These are phyloP conservation scores for Termitomyces sp. DNA, from an alignment of 768 basidiomycete species.

Conservation along the genomic window DNA sequence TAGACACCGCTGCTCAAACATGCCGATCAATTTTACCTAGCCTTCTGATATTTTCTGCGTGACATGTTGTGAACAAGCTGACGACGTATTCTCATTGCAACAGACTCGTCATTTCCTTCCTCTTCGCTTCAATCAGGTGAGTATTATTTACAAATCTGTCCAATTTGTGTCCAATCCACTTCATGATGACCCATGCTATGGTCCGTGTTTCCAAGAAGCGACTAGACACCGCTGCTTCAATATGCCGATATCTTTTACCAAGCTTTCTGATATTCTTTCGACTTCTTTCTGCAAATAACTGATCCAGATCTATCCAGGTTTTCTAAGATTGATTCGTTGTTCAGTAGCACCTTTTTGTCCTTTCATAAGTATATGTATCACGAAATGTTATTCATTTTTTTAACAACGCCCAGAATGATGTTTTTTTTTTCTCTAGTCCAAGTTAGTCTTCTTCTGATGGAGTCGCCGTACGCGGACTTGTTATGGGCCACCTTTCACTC, in stretches of 20 bases:
- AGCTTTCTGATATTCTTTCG: conserved; percentile 56
- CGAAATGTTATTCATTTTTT: neutral
- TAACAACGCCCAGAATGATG: no score
- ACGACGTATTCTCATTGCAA: neutral
- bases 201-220: conserved; percentile 94
- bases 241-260: conserved; percentile 68
- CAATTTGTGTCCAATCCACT: conserved; percentile 7
- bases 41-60: conserved; percentile 77
- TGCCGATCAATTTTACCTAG: conserved; percentile 81
- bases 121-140: conserved; percentile 3
- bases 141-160: neutral
- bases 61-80: conserved; percentile 38
- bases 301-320: neutral
- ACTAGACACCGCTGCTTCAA: conserved; percentile 77
- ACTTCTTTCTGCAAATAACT: neutral
- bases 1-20: conserved; percentile 76
- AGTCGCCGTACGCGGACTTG: no score
- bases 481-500: no score
- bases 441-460: no score
- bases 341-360: neutral
- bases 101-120: no score
- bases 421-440: neutral
- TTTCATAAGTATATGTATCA: neutral
- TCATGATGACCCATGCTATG: conserved; percentile 70
- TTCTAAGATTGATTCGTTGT: neutral